Evolutionary conservation across 306 rosid genomes (phyloP).

Genomic region (Rosa chinensis): DNA sequence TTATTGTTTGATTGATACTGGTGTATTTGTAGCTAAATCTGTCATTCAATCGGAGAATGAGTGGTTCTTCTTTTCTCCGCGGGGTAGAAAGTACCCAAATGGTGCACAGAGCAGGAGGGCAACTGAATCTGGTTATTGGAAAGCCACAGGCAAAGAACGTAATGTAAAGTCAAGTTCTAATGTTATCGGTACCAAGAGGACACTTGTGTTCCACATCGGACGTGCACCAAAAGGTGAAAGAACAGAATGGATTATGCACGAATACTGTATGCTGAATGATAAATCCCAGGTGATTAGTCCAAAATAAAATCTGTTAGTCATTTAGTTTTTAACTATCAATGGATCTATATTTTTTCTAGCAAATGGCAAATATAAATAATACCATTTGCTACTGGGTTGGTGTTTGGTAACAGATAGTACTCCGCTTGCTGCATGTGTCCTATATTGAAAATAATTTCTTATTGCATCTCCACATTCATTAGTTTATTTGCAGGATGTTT

Average conservation of each 20-base stretch:
- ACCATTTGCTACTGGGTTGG: not conserved
- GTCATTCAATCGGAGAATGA: slow-evolving; percentile 71
- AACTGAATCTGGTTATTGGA: slow-evolving; percentile 90
- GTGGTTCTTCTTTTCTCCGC: slow-evolving; percentile 96
- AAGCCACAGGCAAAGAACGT: slow-evolving; percentile 95
- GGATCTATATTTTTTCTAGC: not conserved
- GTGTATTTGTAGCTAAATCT: slow-evolving; percentile 57
- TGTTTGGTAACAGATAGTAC: too few relatives aligned
- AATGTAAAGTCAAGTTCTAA: slow-evolving; percentile 71
- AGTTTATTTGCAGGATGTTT: not conserved
- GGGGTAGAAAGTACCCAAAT: slow-evolving; percentile 94
- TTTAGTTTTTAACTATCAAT: not conserved
- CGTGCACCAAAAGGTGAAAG: slow-evolving; percentile 97
- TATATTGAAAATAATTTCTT: not conserved
- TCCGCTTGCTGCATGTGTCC: not conserved
- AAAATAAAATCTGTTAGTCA: not conserved
- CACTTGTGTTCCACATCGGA: slow-evolving; percentile 86
- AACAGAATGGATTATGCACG: slow-evolving; percentile 98
- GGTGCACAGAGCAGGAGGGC: slow-evolving; percentile 92
- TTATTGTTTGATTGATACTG: slow-evolving; percentile 20
- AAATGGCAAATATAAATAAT: not conserved
- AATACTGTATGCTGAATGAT: slow-evolving; percentile 59
- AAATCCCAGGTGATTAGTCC: slow-evolving; percentile 61
- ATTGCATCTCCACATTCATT: not conserved
- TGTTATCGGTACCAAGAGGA: slow-evolving; percentile 78